phyloP scores from a whole-genome alignment of 495 filamentous ascomycete species.

The Barbatosphaeria neglecta region DNA sequence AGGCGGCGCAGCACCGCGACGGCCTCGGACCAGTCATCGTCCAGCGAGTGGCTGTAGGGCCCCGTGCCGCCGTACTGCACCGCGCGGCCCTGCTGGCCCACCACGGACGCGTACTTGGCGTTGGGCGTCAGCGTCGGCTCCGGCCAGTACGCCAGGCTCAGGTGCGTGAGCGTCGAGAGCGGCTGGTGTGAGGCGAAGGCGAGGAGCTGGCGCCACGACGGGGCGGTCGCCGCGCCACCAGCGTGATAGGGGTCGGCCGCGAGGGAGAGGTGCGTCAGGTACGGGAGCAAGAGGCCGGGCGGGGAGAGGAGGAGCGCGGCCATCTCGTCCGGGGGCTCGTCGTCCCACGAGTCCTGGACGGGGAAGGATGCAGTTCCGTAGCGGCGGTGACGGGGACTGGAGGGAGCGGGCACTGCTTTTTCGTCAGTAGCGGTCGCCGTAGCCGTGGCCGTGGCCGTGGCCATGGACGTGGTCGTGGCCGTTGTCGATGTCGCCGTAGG shows the following conservation, averaged over 20 bases:
- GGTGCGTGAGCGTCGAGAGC: slow-evolving; percentile 58
- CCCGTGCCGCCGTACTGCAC: slow-evolving; percentile 51
- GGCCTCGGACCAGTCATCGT: slow-evolving; percentile 61
- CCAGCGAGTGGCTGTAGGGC: slow-evolving; percentile 50
- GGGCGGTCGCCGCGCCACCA: slow-evolving; percentile 5
- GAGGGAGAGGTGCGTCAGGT: slow-evolving; percentile 45
- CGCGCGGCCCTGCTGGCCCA: slow-evolving; percentile 22
- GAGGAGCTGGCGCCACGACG: slow-evolving; percentile 60
- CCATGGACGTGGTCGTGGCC: too few relatives aligned
- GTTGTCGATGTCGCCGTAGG: slow-evolving; percentile 1
- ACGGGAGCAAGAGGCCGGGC: slow-evolving; percentile 29
- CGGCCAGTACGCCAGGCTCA: slow-evolving; percentile 76
- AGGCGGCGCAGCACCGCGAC: slow-evolving; percentile 57
- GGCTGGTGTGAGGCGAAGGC: slow-evolving; percentile 45
- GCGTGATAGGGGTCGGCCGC: slow-evolving; percentile 24
- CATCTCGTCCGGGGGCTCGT: slow-evolving; percentile 19
- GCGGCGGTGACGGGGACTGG: too few relatives aligned
- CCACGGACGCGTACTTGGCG: slow-evolving; percentile 37
- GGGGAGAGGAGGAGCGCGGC: slow-evolving; percentile 1
- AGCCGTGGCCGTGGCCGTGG: too few relatives aligned
- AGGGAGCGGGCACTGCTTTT: too few relatives aligned
- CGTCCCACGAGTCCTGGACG: slow-evolving; percentile 35
- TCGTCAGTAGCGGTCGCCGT: too few relatives aligned
- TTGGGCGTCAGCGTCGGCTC: slow-evolving; percentile 56
- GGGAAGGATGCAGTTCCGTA: background rate